Base-by-base conservation (phyloP, 352 stramenopile genomes). In the Globisporangium emineosum region DNA sequence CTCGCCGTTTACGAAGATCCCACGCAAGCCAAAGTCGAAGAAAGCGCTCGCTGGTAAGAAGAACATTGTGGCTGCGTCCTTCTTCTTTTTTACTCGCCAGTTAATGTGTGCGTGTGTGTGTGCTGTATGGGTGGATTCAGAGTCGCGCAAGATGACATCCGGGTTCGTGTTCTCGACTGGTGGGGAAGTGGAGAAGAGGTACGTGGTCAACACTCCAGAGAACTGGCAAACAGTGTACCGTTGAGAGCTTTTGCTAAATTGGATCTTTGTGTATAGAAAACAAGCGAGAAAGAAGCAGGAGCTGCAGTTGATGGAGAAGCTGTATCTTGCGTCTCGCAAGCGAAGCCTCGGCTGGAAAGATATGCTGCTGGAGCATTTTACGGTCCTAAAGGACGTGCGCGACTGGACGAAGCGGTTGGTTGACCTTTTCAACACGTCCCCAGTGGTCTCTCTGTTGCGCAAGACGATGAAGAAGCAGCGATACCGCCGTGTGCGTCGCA, bases 1-100 rank as follows among this genome's bases (percentile, higher is more conserved):
- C 66, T 93, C 84, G 21, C 84, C 81, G 40, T 93, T 93, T 59
- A 78, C 82, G 6, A 87, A 87, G 62, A 65, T 43, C 8, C 30
- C 57, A 23, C 64, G 53, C 51, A 62, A 65, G 50, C 37, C 58
- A 32, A 65, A 65, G 29, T 37, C 64, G 17, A 66, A 27, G 32
- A 65, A 65, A 52, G 30, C 50, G 21, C 45, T 66, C 7, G 29
- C 49, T 59, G 63, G 63, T 68, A 23, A 21, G 55, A 15, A 13
- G 5, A 32, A 19, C 3, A 25, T 29, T 1, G 27, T 9, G 23
- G 15, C 21, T 56, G 25, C 32, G 47, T 5, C 3, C 7, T 1
- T 21, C 15, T 52, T 5, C 27, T 40, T 21, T 12, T 51, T 27
- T 5, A 33, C 5, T 17, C 29, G 8, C 29, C 4, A 23, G n/a